phyloP scores from a whole-genome alignment of 345 rosid genomes.

The Euphorbia pulcherrima region DNA sequence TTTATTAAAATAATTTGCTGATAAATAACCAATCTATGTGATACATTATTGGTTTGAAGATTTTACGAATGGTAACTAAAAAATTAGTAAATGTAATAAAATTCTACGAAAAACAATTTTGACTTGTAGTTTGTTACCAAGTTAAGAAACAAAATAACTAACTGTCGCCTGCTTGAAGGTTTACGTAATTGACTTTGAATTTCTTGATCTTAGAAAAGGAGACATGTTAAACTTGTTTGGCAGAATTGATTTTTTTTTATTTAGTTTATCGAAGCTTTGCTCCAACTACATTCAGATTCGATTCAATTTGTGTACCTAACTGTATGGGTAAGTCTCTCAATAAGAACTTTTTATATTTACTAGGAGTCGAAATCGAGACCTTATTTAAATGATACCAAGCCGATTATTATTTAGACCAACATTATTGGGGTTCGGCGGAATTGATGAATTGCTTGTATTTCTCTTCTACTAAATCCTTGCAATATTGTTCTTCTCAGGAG shows the following conservation, averaged over 20 bases:
- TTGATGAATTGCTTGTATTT: neutral
- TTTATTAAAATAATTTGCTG: neutral
- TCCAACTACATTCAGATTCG: too few relatives aligned
- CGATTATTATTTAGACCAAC: too few relatives aligned
- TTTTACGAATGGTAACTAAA: neutral
- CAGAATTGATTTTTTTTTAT: too few relatives aligned
- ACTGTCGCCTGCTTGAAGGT: neutral
- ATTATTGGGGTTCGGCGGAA: too few relatives aligned
- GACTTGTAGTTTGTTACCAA: conserved; percentile 9
- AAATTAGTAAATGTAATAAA: too few relatives aligned
- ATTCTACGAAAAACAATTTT: neutral
- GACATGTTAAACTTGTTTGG: conserved; percentile 17
- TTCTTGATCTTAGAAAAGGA: conserved; percentile 4
- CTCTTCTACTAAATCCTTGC: neutral
- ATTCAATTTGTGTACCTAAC: too few relatives aligned
- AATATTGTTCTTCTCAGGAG: neutral
- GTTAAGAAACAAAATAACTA: conserved; percentile 9
- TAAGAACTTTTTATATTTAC: too few relatives aligned
- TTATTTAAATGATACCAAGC: too few relatives aligned
- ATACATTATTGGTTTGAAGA: neutral
- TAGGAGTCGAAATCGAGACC: too few relatives aligned
- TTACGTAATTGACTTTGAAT: conserved; percentile 26
- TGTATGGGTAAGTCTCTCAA: too few relatives aligned
- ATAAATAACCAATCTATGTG: neutral
- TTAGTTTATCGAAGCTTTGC: too few relatives aligned